Conservation (phyloP, 345 rosid species). For the Mercurialis annua region DNA sequence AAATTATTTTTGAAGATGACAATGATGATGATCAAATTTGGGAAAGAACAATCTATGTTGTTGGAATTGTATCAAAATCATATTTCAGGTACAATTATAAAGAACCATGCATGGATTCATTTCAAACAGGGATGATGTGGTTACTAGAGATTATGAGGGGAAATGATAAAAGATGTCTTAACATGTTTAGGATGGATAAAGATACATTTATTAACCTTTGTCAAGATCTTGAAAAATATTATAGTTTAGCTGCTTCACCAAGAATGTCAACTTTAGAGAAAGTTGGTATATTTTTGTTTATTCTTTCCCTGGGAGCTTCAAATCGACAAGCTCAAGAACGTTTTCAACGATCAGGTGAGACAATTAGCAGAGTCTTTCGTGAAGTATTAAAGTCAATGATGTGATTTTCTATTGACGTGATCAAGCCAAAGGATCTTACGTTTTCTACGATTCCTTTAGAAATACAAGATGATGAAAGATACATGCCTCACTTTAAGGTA, state of each 20-base stretch:
- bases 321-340: neutral
- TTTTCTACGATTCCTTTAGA: neutral
- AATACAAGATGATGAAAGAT: too few species aligned
- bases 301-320: neutral
- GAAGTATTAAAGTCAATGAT: neutral
- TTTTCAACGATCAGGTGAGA: neutral
- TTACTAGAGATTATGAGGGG: too few species aligned
- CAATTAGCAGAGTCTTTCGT: neutral
- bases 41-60: neutral
- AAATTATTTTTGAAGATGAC: neutral
- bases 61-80: neutral
- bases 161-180: neutral
- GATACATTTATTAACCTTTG: neutral
- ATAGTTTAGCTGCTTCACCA: too few species aligned
- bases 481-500: too few species aligned
- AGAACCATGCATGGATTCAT: too few species aligned
- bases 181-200: neutral
- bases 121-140: too few species aligned
- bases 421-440: neutral
- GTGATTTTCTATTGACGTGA: neutral
- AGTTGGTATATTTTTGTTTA: neutral
- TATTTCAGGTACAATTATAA: too few species aligned
- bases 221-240: too few species aligned
- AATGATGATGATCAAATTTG: neutral
- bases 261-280: too few species aligned